phyloP scores from a whole-genome alignment of 2,329 filamentous ascomycete species.

The Simplicillium aogashimaense region DNA sequence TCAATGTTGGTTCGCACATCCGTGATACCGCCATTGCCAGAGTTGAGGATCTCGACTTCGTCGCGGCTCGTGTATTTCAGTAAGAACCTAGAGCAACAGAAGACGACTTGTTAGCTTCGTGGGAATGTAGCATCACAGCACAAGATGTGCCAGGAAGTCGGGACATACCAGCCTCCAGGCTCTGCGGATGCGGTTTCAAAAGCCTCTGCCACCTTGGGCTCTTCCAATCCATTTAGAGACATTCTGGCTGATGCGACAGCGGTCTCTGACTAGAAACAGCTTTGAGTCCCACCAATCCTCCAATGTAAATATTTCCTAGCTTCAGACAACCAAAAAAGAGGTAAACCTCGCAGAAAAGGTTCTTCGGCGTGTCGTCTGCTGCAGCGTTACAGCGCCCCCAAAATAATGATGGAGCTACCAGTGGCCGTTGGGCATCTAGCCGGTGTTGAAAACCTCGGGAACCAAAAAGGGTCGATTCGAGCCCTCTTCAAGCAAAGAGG shows the following conservation, averaged over 20 bases:
- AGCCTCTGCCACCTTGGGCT: slow-evolving; percentile 69
- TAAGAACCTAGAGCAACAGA: slow-evolving; percentile 60
- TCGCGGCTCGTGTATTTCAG: slow-evolving; percentile 87
- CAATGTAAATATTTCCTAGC: neutral
- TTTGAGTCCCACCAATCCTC: neutral
- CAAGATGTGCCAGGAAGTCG: neutral
- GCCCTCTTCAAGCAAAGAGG: too few relatives aligned
- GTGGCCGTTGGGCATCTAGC: too few relatives aligned
- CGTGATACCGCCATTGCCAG: slow-evolving; percentile 70
- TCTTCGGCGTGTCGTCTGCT: too few relatives aligned
- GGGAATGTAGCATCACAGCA: neutral
- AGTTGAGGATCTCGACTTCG: slow-evolving; percentile 68
- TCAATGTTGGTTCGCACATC: slow-evolving; percentile 74
- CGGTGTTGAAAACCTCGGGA: too few relatives aligned
- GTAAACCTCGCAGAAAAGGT: too few relatives aligned
- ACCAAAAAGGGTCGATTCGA: too few relatives aligned
- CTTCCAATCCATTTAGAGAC: slow-evolving; percentile 94
- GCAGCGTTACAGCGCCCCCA: too few relatives aligned
- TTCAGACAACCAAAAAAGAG: neutral
- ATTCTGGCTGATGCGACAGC: slow-evolving; percentile 33
- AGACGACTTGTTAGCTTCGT: slow-evolving; percentile 11
- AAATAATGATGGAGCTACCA: too few relatives aligned
- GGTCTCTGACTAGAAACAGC: too few relatives aligned
- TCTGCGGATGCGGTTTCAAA: slow-evolving; percentile 72
- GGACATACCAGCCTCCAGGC: slow-evolving; percentile 81